phyloP scores from a whole-genome alignment of 75 land plant genomes.

The Cupressus sempervirens region DNA sequence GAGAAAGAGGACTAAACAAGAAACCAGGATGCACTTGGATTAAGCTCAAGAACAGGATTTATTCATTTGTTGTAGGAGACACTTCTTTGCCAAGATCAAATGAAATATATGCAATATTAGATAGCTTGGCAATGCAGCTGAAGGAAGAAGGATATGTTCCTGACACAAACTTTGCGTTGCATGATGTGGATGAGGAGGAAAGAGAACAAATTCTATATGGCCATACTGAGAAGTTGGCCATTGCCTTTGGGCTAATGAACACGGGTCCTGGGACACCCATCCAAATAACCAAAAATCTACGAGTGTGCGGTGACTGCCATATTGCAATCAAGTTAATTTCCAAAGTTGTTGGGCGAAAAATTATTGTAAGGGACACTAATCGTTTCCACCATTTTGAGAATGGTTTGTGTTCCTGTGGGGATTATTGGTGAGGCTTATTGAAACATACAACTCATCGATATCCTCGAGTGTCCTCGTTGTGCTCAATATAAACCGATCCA shows the following conservation, averaged over 20 bases:
- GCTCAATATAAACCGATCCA: background rate
- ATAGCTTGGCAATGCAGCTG: slow-evolving; percentile 14
- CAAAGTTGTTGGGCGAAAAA: slow-evolving; percentile 18
- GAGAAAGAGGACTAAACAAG: slow-evolving; percentile 28
- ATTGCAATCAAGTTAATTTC: slow-evolving; percentile 31
- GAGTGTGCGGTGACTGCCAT: slow-evolving; percentile 38
- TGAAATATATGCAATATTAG: slow-evolving; percentile 21
- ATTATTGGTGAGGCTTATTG: slow-evolving; percentile 19
- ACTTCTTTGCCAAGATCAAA: slow-evolving; percentile 8
- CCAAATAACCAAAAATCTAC: slow-evolving; percentile 32
- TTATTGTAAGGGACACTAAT: slow-evolving; percentile 31
- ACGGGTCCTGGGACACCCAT: slow-evolving; percentile 23
- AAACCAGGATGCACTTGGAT: slow-evolving; percentile 31
- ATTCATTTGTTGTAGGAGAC: slow-evolving; percentile 39
- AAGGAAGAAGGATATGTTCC: slow-evolving; percentile 24
- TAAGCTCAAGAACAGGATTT: slow-evolving; percentile 34
- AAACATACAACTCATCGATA: background rate
- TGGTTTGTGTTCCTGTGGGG: slow-evolving; percentile 41
- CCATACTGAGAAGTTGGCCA: slow-evolving; percentile 41
- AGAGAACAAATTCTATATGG: slow-evolving; percentile 13
- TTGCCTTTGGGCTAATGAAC: slow-evolving; percentile 38
- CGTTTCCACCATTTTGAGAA: slow-evolving; percentile 37
- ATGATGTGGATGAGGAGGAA: slow-evolving; percentile 20
- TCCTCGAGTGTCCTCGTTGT: background rate
- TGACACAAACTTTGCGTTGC: slow-evolving; percentile 5